phyloP scores from a whole-genome alignment of 106 monocot genomes.

The Allium cepa region DNA sequence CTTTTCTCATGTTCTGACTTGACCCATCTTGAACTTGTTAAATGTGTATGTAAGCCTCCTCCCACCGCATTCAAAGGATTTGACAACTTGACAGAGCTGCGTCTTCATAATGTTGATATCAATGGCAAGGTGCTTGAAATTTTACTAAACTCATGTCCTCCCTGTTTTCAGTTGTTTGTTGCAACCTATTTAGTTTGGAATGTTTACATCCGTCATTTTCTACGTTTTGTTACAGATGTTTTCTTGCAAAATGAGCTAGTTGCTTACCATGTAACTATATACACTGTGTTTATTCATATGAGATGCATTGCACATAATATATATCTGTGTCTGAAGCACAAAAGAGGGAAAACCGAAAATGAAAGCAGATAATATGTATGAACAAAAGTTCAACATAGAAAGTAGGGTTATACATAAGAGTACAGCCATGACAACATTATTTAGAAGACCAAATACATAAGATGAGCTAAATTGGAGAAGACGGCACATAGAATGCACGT shows the following conservation, averaged over 20 bases:
- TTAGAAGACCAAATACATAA: neutral
- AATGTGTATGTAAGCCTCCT: neutral
- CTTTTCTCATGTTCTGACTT: neutral
- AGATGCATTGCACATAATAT: too few species aligned
- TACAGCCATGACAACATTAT: too few species aligned
- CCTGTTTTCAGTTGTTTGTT: too few species aligned
- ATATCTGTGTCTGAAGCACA: too few species aligned
- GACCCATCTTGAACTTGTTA: neutral
- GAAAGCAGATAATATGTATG: neutral
- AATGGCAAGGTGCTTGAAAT: neutral
- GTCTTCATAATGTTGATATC: neutral
- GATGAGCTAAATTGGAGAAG: neutral
- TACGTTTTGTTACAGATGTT: too few species aligned
- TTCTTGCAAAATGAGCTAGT: too few species aligned
- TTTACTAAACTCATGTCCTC: neutral
- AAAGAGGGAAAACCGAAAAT: neutral
- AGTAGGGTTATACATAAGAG: neutral
- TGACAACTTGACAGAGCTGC: neutral
- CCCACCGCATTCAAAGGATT: slow-evolving; percentile 1
- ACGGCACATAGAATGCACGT: slow-evolving; percentile 1
- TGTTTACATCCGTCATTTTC: too few species aligned
- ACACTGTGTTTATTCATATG: too few species aligned
- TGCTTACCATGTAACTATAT: too few species aligned
- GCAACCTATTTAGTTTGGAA: too few species aligned
- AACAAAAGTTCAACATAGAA: neutral